phyloP scores from a whole-genome alignment of 2,329 filamentous ascomycete genomes.

The Aspergillus calidoustus region DNA sequence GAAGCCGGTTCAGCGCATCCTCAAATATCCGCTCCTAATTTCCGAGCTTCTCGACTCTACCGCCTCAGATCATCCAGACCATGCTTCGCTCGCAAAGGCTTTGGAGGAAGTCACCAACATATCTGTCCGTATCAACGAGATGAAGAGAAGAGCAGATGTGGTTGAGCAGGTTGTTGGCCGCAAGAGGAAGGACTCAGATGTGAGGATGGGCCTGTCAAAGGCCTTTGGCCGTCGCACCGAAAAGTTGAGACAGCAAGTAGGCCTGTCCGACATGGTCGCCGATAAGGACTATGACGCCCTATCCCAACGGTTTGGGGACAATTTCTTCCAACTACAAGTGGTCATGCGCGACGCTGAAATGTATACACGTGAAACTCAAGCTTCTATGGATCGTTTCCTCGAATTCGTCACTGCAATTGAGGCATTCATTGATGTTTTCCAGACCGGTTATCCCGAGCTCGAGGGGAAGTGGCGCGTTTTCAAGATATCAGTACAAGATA shows the following conservation, averaged over 20 bases:
- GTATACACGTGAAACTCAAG: constrained; percentile 80
- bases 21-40: constrained; percentile 90
- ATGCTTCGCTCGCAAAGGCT: constrained; percentile 70
- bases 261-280: constrained; percentile 69
- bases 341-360: constrained; percentile 92
- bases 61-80: constrained; percentile 81
- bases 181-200: constrained; percentile 87
- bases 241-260: constrained; percentile 75
- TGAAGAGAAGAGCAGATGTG: constrained; percentile 91
- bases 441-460: constrained; percentile 77
- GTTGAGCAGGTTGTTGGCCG: constrained; percentile 86
- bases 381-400: constrained; percentile 80
- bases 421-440: constrained; percentile 71
- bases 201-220: constrained; percentile 81
- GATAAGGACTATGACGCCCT: constrained; percentile 81
- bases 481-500: constrained; percentile 82
- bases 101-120: constrained; percentile 70
- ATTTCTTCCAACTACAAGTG: constrained; percentile 89
- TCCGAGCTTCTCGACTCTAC: constrained; percentile 80
- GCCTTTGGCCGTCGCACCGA: constrained; percentile 89
- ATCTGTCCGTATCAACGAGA: constrained; percentile 79
- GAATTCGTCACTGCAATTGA: constrained; percentile 83
- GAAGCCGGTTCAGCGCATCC: constrained; percentile 92
- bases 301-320: constrained; percentile 85
- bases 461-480: constrained; percentile 95